Evolutionary conservation across 2,329 filamentous ascomycete genomes (phyloP).

Genomic region (Exophiala calicioides): DNA sequence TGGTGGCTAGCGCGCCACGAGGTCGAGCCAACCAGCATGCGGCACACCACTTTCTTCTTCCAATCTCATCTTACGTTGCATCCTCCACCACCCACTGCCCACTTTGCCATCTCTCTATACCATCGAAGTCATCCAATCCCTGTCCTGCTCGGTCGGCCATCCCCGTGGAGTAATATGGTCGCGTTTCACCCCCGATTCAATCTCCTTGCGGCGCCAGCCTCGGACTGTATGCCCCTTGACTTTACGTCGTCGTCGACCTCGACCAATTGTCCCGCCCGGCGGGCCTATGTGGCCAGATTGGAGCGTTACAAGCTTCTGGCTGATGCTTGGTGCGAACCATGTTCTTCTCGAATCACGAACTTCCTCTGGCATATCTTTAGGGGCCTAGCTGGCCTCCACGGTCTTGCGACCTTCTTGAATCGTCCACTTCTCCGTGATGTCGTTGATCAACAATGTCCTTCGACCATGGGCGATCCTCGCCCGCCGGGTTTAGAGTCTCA

Average conservation of each 20-base stretch:
- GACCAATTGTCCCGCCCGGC: constrained; percentile 13
- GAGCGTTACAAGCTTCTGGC: constrained; percentile 9
- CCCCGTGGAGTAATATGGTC: too few relatives aligned
- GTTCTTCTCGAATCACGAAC: constrained; percentile 21
- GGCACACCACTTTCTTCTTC: constrained; percentile 15
- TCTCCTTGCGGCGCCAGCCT: constrained; percentile 13
- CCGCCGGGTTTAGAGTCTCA: constrained; percentile 14
- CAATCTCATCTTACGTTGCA: constrained; percentile 25
- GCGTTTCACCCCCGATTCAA: constrained; percentile 9
- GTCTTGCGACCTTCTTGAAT: constrained; percentile 24
- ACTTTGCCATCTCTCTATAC: background rate
- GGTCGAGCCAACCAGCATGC: constrained; percentile 12
- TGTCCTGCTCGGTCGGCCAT: too few relatives aligned
- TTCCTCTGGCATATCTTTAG: background rate
- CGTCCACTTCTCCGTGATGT: constrained; percentile 15
- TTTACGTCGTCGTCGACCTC: constrained; percentile 4
- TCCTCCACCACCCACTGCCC: background rate
- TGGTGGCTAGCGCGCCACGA: constrained; percentile 10
- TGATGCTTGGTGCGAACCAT: constrained; percentile 9
- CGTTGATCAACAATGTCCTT: constrained; percentile 10
- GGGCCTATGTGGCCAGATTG: constrained; percentile 12
- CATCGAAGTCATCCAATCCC: too few relatives aligned
- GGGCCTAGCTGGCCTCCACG: constrained; percentile 1
- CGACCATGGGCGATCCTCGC: constrained; percentile 20
- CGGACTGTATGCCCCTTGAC: constrained; percentile 7